Evolutionary conservation across 495 filamentous ascomycete species (phyloP).

Genomic region (Choiromyces venosus): DNA sequence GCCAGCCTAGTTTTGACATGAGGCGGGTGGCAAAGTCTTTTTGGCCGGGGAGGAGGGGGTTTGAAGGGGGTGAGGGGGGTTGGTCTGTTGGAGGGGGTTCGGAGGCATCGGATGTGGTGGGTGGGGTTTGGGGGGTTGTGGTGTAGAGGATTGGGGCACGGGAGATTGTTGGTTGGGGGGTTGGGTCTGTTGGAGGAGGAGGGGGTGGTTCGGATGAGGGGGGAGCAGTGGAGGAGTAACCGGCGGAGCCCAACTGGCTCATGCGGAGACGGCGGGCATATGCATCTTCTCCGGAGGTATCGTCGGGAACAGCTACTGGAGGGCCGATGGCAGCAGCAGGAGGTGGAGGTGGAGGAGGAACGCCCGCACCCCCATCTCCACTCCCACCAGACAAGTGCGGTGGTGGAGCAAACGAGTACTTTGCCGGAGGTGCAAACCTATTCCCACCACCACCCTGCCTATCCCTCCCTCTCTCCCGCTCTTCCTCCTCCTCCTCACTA

Average conservation of each 20-base stretch:
- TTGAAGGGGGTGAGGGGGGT: constrained; percentile 21
- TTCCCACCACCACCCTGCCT: constrained; percentile 46
- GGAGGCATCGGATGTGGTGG: constrained; percentile 50
- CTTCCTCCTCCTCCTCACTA: constrained; percentile 57
- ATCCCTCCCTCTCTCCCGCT: constrained; percentile 33
- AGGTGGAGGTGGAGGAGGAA: constrained; percentile 38
- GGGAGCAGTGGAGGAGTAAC: constrained; percentile 46
- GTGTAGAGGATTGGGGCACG: constrained; percentile 82
- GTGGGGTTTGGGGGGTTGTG: constrained; percentile 53
- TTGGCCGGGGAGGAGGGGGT: constrained; percentile 67
- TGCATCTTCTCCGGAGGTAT: constrained; percentile 64
- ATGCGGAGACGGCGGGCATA: constrained; percentile 61
- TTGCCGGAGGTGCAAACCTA: constrained; percentile 64
- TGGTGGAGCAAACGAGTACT: constrained; percentile 68
- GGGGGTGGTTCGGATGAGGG: constrained; percentile 40
- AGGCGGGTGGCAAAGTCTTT: constrained; percentile 77
- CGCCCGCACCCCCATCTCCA: constrained; percentile 14
- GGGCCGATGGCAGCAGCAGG: constrained; percentile 43
- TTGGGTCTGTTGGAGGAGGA: constrained; percentile 43
- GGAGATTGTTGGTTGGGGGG: constrained; percentile 57
- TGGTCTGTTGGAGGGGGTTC: constrained; percentile 35
- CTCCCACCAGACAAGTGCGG: constrained; percentile 49
- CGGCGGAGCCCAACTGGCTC: constrained; percentile 44
- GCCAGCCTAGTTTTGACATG: constrained; percentile 90
- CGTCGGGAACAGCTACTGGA: constrained; percentile 48